These are phyloP conservation scores for Globisporangium paroecandrum DNA, from an alignment of 352 stramenopile species.

Conservation along the genomic window DNA sequence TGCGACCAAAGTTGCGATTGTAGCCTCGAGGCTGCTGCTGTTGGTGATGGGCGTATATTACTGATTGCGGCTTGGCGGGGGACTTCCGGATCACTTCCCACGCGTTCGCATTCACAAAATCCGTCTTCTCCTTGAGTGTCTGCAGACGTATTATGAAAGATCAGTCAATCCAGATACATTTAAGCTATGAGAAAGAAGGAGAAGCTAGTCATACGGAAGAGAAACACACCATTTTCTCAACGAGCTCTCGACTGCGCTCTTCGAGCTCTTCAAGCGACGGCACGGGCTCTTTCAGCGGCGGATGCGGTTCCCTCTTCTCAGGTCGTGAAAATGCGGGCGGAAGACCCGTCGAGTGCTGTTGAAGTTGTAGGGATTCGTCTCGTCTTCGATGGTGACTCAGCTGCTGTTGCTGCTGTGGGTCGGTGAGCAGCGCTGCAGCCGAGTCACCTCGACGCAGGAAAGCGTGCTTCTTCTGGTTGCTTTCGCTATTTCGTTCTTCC, in stretches of 20 bases:
- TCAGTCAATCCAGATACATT: not conserved
- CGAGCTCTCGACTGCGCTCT: conserved; percentile 32
- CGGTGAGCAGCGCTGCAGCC: conserved; percentile 8
- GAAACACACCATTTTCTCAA: conserved; percentile 26
- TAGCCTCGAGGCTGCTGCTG: conserved; percentile 14
- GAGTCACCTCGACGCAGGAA: conserved; percentile 32
- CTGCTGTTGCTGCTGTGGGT: not conserved
- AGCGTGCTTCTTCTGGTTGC: conserved; percentile 24
- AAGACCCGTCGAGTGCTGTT: conserved; percentile 4
- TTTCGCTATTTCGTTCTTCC: conserved; percentile 13
- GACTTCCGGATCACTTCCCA: conserved; percentile 72
- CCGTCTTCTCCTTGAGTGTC: conserved; percentile 52
- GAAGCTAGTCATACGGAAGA: too few relatives aligned
- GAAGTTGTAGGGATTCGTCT: conserved; percentile 11
- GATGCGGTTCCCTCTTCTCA: not conserved
- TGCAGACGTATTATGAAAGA: conserved; percentile 12
- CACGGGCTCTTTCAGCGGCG: conserved; percentile 39
- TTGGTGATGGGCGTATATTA: conserved; percentile 12
- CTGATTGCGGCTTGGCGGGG: conserved; percentile 18
- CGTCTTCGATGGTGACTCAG: not conserved
- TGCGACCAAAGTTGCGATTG: conserved; percentile 53
- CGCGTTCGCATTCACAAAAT: conserved; percentile 72
- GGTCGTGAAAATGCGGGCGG: conserved; percentile 14
- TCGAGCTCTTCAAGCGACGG: conserved; percentile 50
- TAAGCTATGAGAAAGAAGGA: too few relatives aligned